Evolutionary conservation across 1,139 yeast species (phyloP).

Genomic region (Nadsonia starkeyi-henricii): DNA sequence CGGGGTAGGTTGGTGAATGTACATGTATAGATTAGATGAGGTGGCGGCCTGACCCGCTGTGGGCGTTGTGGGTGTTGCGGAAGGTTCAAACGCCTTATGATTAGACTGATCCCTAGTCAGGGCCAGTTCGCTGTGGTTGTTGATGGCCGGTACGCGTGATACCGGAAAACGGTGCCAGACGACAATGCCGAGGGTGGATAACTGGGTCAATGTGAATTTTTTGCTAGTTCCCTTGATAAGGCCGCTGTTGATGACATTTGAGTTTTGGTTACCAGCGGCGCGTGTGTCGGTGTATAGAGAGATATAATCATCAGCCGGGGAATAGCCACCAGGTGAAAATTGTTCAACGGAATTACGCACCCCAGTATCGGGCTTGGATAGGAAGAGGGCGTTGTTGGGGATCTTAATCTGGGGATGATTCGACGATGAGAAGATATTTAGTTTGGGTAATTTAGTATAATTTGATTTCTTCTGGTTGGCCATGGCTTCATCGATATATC

Average conservation of each 20-base stretch:
- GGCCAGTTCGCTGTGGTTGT: not conserved
- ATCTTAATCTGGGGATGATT: not conserved
- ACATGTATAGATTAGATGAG: conserved; percentile 12
- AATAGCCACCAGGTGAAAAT: not conserved
- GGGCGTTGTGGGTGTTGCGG: no score
- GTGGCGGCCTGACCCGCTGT: conserved; percentile 1
- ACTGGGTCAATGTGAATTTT: not conserved
- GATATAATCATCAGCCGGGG: not conserved
- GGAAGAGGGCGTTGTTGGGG: no score
- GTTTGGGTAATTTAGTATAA: not conserved
- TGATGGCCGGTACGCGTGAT: not conserved
- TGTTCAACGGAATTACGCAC: not conserved
- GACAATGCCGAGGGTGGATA: not conserved
- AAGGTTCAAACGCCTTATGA: not conserved
- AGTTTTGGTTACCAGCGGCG: not conserved
- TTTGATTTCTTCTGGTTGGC: not conserved
- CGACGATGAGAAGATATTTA: not conserved
- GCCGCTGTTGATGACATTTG: not conserved
- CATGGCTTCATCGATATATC: conserved; percentile 5
- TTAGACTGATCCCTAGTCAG: not conserved
- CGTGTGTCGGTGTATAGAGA: not conserved
- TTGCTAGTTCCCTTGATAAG: not conserved
- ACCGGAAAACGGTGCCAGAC: not conserved
- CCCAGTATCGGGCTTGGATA: no score
- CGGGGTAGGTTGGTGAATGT: conserved; percentile 23